Conservation (phyloP, 345 rosid species). For the Citrus unshiu region DNA sequence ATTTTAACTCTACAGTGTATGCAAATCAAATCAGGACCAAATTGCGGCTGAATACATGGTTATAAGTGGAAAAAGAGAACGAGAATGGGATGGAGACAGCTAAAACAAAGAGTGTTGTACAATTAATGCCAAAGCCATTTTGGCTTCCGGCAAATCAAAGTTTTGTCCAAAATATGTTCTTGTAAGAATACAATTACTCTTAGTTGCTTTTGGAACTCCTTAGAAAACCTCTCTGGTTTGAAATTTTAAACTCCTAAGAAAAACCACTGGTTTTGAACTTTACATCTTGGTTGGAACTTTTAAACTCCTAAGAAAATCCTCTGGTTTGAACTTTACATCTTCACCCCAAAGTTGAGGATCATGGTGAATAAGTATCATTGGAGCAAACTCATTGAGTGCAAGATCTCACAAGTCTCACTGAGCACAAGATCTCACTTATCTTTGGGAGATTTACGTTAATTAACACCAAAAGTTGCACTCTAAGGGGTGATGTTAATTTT, state of each 20-base stretch:
- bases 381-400: background rate
- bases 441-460: too few species aligned
- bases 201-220: slow-evolving; percentile 52
- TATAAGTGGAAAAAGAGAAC: slow-evolving; percentile 34
- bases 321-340: slow-evolving; percentile 24
- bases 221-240: slow-evolving; percentile 44
- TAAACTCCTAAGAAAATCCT: too few species aligned
- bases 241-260: slow-evolving; percentile 22
- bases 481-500: slow-evolving; percentile 29
- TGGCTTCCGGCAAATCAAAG: too few species aligned
- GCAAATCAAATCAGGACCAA: slow-evolving; percentile 42
- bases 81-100: slow-evolving; percentile 50
- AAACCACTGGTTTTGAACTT: background rate
- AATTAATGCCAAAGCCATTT: too few species aligned
- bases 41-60: slow-evolving; percentile 40
- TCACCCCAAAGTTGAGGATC: slow-evolving; percentile 49
- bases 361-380: slow-evolving; percentile 30
- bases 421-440: too few species aligned
- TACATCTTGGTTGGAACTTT: slow-evolving; percentile 48
- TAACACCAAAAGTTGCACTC: slow-evolving; percentile 14
- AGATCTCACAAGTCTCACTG: too few species aligned
- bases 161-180: slow-evolving; percentile 35
- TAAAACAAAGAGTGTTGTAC: slow-evolving; percentile 57
- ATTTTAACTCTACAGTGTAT: slow-evolving; percentile 3
- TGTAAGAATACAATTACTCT: slow-evolving; percentile 37